Percentiles rank a stretch among this genome's conserved stretches.
Evolutionary conservation across 208 protist species (phyloP).

Genomic region (Trypanosomatidae sp.): DNA sequence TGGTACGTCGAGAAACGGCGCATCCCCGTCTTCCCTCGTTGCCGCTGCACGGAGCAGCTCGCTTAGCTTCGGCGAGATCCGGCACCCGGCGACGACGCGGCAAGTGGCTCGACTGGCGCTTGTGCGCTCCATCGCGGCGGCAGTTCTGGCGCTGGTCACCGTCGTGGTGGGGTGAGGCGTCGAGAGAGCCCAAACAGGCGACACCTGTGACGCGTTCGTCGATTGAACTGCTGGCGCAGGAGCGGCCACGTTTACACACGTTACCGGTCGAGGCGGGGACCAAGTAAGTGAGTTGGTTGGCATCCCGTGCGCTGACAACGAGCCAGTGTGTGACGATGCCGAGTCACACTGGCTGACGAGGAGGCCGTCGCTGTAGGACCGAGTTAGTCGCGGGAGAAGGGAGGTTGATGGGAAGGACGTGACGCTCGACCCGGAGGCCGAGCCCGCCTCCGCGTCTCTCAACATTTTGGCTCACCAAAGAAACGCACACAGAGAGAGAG

Average conservation of each 20-base stretch:
- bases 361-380: neutral
- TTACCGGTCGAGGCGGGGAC: neutral
- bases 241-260: neutral
- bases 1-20: constrained; percentile 13
- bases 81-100: neutral
- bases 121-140: neutral
- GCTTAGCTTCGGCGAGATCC: neutral
- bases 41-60: constrained; percentile 34
- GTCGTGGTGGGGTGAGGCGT: neutral
- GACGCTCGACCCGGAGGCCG: neutral
- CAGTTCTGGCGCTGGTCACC: neutral
- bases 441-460: neutral
- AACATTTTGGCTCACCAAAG: neutral
- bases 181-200: neutral
- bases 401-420: neutral
- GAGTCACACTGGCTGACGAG: neutral
- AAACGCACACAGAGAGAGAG: neutral
- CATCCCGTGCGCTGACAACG: neutral
- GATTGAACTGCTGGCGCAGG: neutral
- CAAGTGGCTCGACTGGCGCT: neutral
- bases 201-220: neutral
- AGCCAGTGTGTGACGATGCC: neutral
- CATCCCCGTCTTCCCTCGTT: constrained; percentile 18
- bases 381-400: neutral
- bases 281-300: neutral